Conservation (phyloP, 257 asterid genomes). For the Salvia rosmarinus region DNA sequence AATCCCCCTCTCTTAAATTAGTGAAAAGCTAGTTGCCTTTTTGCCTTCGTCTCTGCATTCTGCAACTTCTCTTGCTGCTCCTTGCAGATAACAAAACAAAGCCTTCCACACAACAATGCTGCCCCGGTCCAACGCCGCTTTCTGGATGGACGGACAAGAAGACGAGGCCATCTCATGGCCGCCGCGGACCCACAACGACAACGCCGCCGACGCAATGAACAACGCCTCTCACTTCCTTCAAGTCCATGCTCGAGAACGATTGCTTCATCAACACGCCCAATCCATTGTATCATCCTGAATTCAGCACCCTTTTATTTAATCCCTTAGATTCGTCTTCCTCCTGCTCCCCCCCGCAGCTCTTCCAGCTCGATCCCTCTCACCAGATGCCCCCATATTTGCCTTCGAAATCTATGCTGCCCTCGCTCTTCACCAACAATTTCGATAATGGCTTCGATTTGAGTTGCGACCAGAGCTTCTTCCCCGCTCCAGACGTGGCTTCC, state of each 20-base stretch:
- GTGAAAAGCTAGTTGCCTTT: constrained; percentile 44
- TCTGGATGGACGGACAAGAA: constrained; percentile 47
- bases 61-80: constrained; percentile 34
- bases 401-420: constrained; percentile 40
- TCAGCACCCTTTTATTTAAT: constrained; percentile 36
- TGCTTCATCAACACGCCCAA: constrained; percentile 37
- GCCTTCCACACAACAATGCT: constrained; percentile 37
- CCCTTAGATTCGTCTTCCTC: constrained; percentile 41
- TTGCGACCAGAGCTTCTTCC: constrained; percentile 37
- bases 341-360: constrained; percentile 41
- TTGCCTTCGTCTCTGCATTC: constrained; percentile 42
- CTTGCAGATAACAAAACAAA: constrained; percentile 28
- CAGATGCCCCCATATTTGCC: constrained; percentile 41
- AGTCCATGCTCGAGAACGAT: constrained; percentile 49
- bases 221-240: constrained; percentile 51
- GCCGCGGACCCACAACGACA: constrained; percentile 31
- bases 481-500: constrained; percentile 29
- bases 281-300: constrained; percentile 37
- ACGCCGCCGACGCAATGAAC: constrained; percentile 14
- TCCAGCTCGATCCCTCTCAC: constrained; percentile 37
- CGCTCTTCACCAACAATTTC: constrained; percentile 34
- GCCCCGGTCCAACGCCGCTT: constrained; percentile 50
- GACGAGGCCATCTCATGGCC: constrained; percentile 48
- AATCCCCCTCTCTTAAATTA: constrained; percentile 37
- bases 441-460: constrained; percentile 49